A percentile compares a stretch with the other conserved stretches of the same genome.
Evolutionary conservation across 73 alveolate species (phyloP).

Genomic region (Symbiodinium natans): DNA sequence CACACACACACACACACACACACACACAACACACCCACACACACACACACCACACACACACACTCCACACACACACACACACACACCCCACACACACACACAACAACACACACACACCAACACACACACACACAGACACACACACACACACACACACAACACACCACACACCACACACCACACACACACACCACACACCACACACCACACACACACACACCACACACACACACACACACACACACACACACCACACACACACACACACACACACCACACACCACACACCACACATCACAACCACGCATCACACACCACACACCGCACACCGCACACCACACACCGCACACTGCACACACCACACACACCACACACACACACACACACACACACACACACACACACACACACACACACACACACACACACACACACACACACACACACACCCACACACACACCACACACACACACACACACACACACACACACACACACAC

Average conservation of each 20-base stretch:
- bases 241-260: conserved; percentile 8
- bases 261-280: not conserved
- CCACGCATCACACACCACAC: too few species aligned
- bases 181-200: not conserved
- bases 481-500: conserved; percentile 55
- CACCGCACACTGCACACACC: too few species aligned
- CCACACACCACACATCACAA: not conserved
- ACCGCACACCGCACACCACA: too few species aligned
- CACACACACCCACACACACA: conserved; percentile 34
- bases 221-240: not conserved
- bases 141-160: not conserved
- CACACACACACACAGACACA: conserved; percentile 23
- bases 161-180: not conserved
- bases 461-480: conserved; percentile 46
- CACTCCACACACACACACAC: too few species aligned
- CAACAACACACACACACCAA: not conserved
- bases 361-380: conserved; percentile 1
- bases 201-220: not conserved
- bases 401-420: conserved; percentile 61
- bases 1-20: not conserved
- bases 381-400: conserved; percentile 61
- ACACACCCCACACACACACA: too few species aligned
- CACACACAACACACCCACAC: too few species aligned
- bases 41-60: too few species aligned
- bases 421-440: conserved; percentile 49